Evolutionary conservation across 2,329 filamentous ascomycete species (phyloP).

Genomic region (Cladobotryum mycophilum): DNA sequence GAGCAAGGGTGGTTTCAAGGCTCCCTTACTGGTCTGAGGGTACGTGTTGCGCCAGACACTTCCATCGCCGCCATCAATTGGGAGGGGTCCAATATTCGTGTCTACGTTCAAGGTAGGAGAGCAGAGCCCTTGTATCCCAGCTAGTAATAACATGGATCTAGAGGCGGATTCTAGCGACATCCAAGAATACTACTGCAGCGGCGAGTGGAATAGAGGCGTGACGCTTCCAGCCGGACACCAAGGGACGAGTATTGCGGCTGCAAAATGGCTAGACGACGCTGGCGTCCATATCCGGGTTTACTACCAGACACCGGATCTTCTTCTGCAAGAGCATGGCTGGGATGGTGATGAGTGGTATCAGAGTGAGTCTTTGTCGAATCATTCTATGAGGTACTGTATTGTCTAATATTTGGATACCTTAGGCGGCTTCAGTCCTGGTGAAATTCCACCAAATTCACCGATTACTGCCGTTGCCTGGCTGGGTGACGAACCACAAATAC

Average conservation of each 20-base stretch:
- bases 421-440: slow-evolving; percentile 2
- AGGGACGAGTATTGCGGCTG: slow-evolving; percentile 1
- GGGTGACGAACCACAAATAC: neutral
- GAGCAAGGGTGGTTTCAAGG: neutral
- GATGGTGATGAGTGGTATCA: neutral
- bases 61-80: slow-evolving; percentile 5
- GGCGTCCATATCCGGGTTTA: neutral
- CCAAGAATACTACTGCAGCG: slow-evolving; percentile 1
- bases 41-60: neutral
- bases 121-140: neutral
- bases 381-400: neutral
- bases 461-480: slow-evolving; percentile 1
- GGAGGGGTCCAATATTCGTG: neutral
- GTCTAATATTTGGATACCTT: neutral
- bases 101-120: slow-evolving; percentile 4
- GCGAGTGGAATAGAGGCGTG: slow-evolving; percentile 1
- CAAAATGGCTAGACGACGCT: neutral
- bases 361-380: neutral
- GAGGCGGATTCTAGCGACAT: neutral
- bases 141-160: too few species aligned
- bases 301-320: slow-evolving; percentile 2
- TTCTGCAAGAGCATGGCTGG: neutral
- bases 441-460: neutral
- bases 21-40: neutral
- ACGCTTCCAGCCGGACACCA: slow-evolving; percentile 1